Base-by-base conservation (phyloP, 257 asterid genomes). In the Prunella vulgaris region DNA sequence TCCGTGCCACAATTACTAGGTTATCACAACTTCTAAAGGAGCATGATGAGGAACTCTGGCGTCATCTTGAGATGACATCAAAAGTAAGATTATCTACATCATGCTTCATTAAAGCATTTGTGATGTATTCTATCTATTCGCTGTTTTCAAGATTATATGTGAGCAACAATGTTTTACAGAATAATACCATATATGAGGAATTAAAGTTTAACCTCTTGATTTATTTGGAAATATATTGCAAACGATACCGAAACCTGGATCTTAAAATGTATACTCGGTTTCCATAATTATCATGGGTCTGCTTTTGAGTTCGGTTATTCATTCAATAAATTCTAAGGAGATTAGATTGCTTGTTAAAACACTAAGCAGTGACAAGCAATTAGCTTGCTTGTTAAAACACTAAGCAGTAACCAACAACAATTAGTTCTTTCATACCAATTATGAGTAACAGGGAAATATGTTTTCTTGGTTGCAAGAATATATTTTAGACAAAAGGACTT, bases 21-120 rank as follows among this genome's bases (percentile, higher is more conserved):
- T 76, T 93, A 69, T 93, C 98, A 22, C 80, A 63, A 76, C 90
- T 93, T 84, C 87, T 93, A 64, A 93, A 88, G 85, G 95, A 88
- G 77, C 98, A 88, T 74, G 97, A 93, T 73, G 98, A 93, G 78
- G 98, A 93, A 73, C 90, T 93, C 66, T 93, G 98, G 98, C 96
- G 98, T 44, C 98, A 93, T 82, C 98, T 93, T 72, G 98, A 93
- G 79, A 80, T 90, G 69, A 87, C 98, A 38, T 82, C 95, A 64
- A 90, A 93, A 81, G 98, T 90, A 81, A 79, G 77, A 67, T 64
- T 64, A 35, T 60, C 42, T 42, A n/a, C 49, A 38, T 74, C 61
- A 27, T 54, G 25, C 61, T 58, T 56, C 42, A 14, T 52, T 10
- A 12, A 59, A 58, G 28, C 24, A 33, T 68, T 49, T 30, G 24